phyloP scores from a whole-genome alignment of 2,329 filamentous ascomycete genomes.

The Fusarium mangiferae region DNA sequence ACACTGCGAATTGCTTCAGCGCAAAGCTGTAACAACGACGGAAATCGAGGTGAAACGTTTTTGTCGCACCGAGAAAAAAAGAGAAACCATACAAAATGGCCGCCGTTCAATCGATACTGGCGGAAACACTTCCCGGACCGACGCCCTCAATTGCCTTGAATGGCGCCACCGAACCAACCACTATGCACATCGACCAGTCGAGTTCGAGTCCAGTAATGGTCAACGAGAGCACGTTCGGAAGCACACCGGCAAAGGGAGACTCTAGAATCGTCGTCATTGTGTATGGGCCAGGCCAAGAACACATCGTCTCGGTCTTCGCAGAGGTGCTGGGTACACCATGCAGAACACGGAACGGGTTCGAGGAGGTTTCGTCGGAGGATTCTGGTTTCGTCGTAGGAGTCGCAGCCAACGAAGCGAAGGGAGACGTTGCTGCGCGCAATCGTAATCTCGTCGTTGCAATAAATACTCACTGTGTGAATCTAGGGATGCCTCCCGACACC shows the following conservation, averaged over 20 bases:
- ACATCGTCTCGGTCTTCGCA: slow-evolving; percentile 78
- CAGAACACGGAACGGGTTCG: slow-evolving; percentile 66
- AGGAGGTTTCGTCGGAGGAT: slow-evolving; percentile 63
- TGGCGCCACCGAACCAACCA: slow-evolving; percentile 38
- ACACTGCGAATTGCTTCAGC: slow-evolving; percentile 23
- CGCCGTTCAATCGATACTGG: slow-evolving; percentile 52
- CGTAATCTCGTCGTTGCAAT: slow-evolving; percentile 72
- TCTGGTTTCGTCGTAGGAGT: slow-evolving; percentile 76
- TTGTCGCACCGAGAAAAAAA: not conserved
- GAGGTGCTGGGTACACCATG: slow-evolving; percentile 82
- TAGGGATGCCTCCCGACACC: slow-evolving; percentile 74
- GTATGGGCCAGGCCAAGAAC: slow-evolving; percentile 76
- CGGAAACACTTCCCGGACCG: slow-evolving; percentile 48
- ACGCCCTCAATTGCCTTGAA: slow-evolving; percentile 40
- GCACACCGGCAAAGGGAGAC: slow-evolving; percentile 63
- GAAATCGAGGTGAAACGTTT: slow-evolving; percentile 8
- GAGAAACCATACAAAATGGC: slow-evolving; percentile 46
- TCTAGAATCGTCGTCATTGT: slow-evolving; percentile 72
- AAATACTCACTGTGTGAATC: slow-evolving; percentile 79
- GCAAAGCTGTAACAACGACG: slow-evolving; percentile 6
- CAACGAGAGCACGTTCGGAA: slow-evolving; percentile 56
- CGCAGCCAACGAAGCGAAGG: slow-evolving; percentile 64
- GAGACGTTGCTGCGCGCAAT: slow-evolving; percentile 67
- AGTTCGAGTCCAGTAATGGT: slow-evolving; percentile 49
- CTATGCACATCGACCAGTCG: slow-evolving; percentile 50